Evolutionary conservation across 371 early-diverging fungal species (phyloP).

Genomic region (Rhizopus arrhizus): DNA sequence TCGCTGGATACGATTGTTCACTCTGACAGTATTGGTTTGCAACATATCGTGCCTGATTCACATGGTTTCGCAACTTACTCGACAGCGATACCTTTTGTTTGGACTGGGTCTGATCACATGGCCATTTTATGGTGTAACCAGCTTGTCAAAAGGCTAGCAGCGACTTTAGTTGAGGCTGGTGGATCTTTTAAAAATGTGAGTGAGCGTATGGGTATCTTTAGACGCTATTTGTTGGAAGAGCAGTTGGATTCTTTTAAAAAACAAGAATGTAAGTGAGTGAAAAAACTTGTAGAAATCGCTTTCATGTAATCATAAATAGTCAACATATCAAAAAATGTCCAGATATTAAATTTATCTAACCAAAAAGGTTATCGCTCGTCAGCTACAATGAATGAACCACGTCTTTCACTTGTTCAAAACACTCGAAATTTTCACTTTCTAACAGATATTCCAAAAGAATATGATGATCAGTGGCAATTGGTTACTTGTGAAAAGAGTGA

Average conservation of each 20-base stretch:
- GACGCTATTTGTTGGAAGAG: slow-evolving; percentile 8
- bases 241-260: background rate
- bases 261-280: background rate
- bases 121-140: slow-evolving; percentile 95
- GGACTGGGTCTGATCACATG: slow-evolving; percentile 89
- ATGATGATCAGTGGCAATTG: background rate
- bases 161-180: slow-evolving; percentile 56
- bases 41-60: slow-evolving; percentile 56
- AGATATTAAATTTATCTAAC: background rate
- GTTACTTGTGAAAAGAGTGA: background rate
- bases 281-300: too few species aligned
- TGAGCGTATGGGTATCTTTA: slow-evolving; percentile 22
- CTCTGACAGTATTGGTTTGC: slow-evolving; percentile 71
- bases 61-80: slow-evolving; percentile 75
- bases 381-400: background rate
- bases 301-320: too few species aligned
- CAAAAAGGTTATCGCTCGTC: background rate
- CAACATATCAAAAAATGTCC: background rate
- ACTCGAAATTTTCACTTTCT: background rate
- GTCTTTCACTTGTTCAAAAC: background rate
- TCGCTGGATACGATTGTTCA: slow-evolving; percentile 80
- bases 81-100: slow-evolving; percentile 80
- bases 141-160: slow-evolving; percentile 61
- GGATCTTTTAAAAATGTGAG: slow-evolving; percentile 8
- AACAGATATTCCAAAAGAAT: background rate